Conservation (phyloP, 148 eudicot genomes). For the Rhododendron ferrugineum region DNA sequence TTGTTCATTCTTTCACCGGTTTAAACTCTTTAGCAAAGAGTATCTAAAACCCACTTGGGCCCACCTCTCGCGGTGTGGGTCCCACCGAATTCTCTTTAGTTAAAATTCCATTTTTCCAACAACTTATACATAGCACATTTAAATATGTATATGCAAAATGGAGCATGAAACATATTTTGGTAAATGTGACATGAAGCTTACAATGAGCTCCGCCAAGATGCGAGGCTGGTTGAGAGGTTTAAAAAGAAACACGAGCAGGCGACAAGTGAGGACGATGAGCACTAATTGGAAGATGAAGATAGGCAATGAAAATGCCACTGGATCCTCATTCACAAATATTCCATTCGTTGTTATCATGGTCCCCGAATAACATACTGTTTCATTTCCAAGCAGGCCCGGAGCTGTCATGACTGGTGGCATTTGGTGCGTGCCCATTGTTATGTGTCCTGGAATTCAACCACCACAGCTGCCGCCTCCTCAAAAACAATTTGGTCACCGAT, state of each 20-base stretch:
- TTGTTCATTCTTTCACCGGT: too few species aligned
- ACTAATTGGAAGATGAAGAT: slow-evolving; percentile 15
- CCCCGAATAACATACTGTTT: slow-evolving; percentile 12
- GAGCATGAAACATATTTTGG: background rate
- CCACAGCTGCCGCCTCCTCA: background rate
- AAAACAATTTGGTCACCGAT: background rate
- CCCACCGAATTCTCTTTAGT: too few species aligned
- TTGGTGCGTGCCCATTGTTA: background rate
- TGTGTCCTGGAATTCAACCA: background rate
- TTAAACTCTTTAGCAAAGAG: too few species aligned
- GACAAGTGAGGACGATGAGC: slow-evolving; percentile 12
- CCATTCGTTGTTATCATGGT: slow-evolving; percentile 24
- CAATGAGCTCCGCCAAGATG: slow-evolving; percentile 19
- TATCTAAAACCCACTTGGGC: too few species aligned
- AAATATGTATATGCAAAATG: too few species aligned
- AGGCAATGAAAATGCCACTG: slow-evolving; percentile 20
- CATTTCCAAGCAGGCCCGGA: slow-evolving; percentile 9
- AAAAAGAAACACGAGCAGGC: slow-evolving; percentile 14
- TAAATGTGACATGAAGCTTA: background rate
- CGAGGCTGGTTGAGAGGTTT: slow-evolving; percentile 25
- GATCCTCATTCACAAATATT: slow-evolving; percentile 20
- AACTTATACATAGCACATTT: background rate
- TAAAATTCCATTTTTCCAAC: too few species aligned
- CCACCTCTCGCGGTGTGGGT: too few species aligned
- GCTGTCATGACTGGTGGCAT: slow-evolving; percentile 11